Evolutionary conservation across 805 yeast genomes (phyloP).

Genomic region (Pichia exigua): DNA sequence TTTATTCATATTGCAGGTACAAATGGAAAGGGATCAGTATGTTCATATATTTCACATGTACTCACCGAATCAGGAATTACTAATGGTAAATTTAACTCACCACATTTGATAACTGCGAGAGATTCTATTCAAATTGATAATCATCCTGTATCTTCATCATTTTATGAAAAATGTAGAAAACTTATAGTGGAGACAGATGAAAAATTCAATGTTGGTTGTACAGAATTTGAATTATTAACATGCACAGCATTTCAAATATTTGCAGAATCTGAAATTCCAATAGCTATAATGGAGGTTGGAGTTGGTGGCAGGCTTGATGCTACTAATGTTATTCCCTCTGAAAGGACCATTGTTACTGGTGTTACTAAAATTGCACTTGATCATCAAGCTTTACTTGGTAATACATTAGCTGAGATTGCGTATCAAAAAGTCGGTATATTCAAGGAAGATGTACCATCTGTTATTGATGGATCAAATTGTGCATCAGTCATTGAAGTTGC

Average conservation of each 20-base stretch:
- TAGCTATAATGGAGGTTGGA: conserved; percentile 91
- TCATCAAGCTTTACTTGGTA: conserved; percentile 73
- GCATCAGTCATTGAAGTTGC: conserved; percentile 43
- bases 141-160: conserved; percentile 37
- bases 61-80: conserved; percentile 39
- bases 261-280: conserved; percentile 45
- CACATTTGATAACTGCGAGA: conserved; percentile 65
- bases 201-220: conserved; percentile 47
- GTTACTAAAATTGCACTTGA: conserved; percentile 83
- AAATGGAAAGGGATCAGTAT: conserved; percentile 92
- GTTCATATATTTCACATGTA: conserved; percentile 69
- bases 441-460: conserved; percentile 50
- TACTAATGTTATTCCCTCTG: conserved; percentile 58
- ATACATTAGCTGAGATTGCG: conserved; percentile 59
- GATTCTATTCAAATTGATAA: conserved; percentile 72
- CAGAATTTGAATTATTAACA: conserved; percentile 83
- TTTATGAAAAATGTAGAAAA: conserved; percentile 39
- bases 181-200: conserved; percentile 36
- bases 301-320: conserved; percentile 88
- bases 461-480: conserved; percentile 65
- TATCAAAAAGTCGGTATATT: conserved; percentile 82
- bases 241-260: conserved; percentile 81
- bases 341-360: conserved; percentile 49
- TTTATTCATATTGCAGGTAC: conserved; percentile 94
- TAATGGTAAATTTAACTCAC: conserved; percentile 83